These are phyloP conservation scores for Gossypioides kirkii DNA, from an alignment of 345 rosid genomes.

Conservation along the genomic window DNA sequence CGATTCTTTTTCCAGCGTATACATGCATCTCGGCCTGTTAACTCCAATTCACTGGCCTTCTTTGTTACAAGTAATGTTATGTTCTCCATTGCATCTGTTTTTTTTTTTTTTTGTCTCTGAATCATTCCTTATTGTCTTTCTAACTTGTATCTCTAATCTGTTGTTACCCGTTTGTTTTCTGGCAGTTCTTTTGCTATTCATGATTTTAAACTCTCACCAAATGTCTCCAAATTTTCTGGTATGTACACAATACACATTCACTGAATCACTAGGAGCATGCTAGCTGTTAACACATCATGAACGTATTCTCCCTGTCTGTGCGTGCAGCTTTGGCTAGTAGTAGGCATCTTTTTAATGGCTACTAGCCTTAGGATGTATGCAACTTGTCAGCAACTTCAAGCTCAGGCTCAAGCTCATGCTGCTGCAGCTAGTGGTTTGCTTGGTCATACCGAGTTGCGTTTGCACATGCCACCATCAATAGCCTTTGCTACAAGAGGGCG, in stretches of 20 bases:
- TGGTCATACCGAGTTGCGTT: conserved; percentile 59
- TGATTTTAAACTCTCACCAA: conserved; percentile 67
- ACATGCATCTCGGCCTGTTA: conserved; percentile 52
- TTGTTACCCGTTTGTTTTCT: conserved; percentile 16
- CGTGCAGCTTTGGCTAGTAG: conserved; percentile 65
- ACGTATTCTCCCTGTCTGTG: not conserved
- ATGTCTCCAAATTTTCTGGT: conserved; percentile 69
- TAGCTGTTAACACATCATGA: conserved; percentile 6
- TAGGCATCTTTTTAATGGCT: conserved; percentile 59
- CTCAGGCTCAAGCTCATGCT: conserved; percentile 63
- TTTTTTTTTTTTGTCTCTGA: not conserved
- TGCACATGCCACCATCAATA: conserved; percentile 65
- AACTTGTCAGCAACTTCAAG: conserved; percentile 70
- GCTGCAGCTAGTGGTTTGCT: conserved; percentile 62
- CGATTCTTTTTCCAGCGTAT: conserved; percentile 35
- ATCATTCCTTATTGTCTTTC: not conserved
- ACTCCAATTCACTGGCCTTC: conserved; percentile 58
- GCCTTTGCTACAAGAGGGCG: conserved; percentile 69
- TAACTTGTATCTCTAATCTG: conserved; percentile 11
- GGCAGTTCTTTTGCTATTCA: conserved; percentile 67
- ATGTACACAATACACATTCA: conserved; percentile 18
- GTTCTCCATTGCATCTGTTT: conserved; percentile 1
- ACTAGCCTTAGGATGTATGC: conserved; percentile 68
- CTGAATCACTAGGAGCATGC: not conserved
- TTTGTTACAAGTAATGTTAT: conserved; percentile 51